A percentile compares a stretch with the other conserved stretches of the same genome.
Evolutionary conservation across 192 early-diverging fungal genomes (phyloP).

Genomic region (Mortierella claussenii): DNA sequence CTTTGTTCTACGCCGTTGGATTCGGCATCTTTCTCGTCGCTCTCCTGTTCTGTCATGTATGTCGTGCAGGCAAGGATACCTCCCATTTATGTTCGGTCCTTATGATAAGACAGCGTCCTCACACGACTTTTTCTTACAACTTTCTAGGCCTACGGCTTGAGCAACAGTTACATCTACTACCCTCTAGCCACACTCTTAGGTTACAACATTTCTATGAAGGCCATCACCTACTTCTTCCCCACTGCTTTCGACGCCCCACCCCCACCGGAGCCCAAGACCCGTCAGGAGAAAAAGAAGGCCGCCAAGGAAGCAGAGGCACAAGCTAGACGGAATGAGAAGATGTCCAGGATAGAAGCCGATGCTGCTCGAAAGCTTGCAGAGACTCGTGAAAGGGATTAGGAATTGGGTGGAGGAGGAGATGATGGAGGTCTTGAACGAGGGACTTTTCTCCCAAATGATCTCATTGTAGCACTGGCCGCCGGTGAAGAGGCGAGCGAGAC

Average conservation of each 20-base stretch:
- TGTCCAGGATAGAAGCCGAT: conserved; percentile 28
- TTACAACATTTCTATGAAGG: conserved; percentile 29
- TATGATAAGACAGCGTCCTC: background rate
- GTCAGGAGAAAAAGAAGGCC: conserved; percentile 49
- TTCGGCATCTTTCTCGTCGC: conserved; percentile 28
- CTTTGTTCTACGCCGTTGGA: conserved; percentile 22
- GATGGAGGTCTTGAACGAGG: no score
- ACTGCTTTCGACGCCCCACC: conserved; percentile 41
- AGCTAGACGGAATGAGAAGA: conserved; percentile 29
- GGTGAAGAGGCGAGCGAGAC: no score
- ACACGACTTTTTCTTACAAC: background rate
- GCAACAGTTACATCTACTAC: conserved; percentile 37
- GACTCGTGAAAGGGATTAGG: conserved; percentile 17
- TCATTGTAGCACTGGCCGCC: no score
- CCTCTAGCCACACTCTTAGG: conserved; percentile 32
- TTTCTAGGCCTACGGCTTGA: conserved; percentile 32
- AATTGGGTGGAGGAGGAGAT: background rate
- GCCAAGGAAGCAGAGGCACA: conserved; percentile 30
- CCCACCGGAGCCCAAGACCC: conserved; percentile 30
- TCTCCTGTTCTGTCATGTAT: conserved; percentile 48
- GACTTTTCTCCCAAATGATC: no score
- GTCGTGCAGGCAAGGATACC: no score
- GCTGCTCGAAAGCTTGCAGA: conserved; percentile 39
- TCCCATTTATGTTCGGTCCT: background rate
- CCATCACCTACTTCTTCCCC: conserved; percentile 23